These are phyloP conservation scores for Volvariella volvacea DNA, from an alignment of 1,284 basidiomycete species.

Conservation along the genomic window DNA sequence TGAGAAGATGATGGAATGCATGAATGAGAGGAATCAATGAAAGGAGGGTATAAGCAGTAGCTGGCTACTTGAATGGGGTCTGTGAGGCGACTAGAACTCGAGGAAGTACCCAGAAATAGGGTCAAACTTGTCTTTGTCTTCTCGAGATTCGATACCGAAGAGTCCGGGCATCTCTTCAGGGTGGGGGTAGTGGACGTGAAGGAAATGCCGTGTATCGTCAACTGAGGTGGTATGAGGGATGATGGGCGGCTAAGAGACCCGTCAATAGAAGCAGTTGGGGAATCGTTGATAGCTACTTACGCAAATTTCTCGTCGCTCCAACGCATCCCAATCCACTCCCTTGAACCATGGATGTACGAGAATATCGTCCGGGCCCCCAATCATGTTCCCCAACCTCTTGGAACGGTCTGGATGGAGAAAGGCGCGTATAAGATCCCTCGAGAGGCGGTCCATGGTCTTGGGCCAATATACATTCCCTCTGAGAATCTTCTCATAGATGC, in stretches of 20 bases:
- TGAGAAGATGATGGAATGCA: slow-evolving; percentile 8
- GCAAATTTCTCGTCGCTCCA: slow-evolving; percentile 74
- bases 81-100: slow-evolving; percentile 48
- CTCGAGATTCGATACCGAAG: slow-evolving; percentile 50
- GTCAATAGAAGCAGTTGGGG: too few relatives aligned
- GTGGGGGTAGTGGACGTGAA: slow-evolving; percentile 67
- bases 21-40: slow-evolving; percentile 5
- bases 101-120: slow-evolving; percentile 62
- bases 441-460: slow-evolving; percentile 76
- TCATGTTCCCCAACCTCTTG: slow-evolving; percentile 92
- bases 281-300: slow-evolving; percentile 31
- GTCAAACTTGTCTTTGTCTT: slow-evolving; percentile 56
- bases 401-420: slow-evolving; percentile 93
- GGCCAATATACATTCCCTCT: slow-evolving; percentile 93
- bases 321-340: slow-evolving; percentile 84
- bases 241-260: slow-evolving; percentile 72
- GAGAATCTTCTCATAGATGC: slow-evolving; percentile 93
- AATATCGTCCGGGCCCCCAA: slow-evolving; percentile 86
- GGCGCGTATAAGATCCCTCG: slow-evolving; percentile 71
- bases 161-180: slow-evolving; percentile 75
- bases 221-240: slow-evolving; percentile 71
- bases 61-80: slow-evolving; percentile 7
- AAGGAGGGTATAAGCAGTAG: slow-evolving; percentile 7
- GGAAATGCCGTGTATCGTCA: slow-evolving; percentile 78
- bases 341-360: slow-evolving; percentile 95